Conservation (phyloP, 169 alveolate genomes). For the Cryptosporidium viatorum region DNA sequence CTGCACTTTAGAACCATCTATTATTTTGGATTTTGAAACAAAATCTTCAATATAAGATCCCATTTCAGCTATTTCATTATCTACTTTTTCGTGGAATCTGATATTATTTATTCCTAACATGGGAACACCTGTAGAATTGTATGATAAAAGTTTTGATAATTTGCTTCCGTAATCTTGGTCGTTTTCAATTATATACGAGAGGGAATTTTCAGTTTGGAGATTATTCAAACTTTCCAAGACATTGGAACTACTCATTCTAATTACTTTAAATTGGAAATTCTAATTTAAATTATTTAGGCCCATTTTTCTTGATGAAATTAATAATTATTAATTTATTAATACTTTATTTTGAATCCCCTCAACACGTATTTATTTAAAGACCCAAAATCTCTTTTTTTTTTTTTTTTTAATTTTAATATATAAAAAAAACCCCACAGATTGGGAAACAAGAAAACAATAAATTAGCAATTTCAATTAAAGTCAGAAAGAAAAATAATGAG, state of each 20-base stretch:
- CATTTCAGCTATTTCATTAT: neutral
- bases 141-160: slow-evolving; percentile 21
- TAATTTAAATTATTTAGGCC: neutral
- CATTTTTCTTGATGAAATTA: neutral
- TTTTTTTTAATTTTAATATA: no score
- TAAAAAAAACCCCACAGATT: neutral
- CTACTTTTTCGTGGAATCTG: neutral
- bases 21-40: slow-evolving; percentile 24
- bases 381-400: neutral
- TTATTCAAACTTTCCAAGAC: neutral
- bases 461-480: no score
- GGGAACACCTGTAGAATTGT: slow-evolving; percentile 45
- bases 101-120: slow-evolving; percentile 41
- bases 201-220: neutral
- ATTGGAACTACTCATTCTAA: neutral
- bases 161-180: slow-evolving; percentile 61
- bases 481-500: neutral
- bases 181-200: slow-evolving; percentile 36
- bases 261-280: neutral
- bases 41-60: neutral
- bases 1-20: neutral
- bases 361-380: neutral
- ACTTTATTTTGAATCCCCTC: neutral
- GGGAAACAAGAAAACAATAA: no score
- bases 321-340: no score